Base-by-base conservation (phyloP, 192 early-diverging fungal genomes). In the Umbelopsis isabellina region DNA sequence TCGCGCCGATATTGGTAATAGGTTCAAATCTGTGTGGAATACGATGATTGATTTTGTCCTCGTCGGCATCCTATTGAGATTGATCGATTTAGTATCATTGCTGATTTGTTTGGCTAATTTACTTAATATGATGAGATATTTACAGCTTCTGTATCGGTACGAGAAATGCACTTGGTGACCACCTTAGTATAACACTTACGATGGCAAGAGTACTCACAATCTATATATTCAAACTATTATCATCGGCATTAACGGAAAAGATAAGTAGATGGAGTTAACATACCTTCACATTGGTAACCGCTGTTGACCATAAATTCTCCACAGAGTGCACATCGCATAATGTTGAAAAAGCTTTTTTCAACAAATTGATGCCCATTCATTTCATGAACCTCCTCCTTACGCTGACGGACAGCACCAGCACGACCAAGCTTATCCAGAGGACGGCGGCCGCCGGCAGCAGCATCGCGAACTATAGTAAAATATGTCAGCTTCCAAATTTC, bases 271-370 rank as follows among this genome's bases (percentile, higher is more conserved):
- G 16, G 4, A 30, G 1, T n/a, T 11, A 30, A 33, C 68, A 66
- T 80, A 93, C 91, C 84, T 86, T 97, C 93, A 82, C 98, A 98
- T 75, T 97, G 94, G 79, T 91, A 93, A 21, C 95, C 95, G 37
- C 88, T 82, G 71, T 92, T 94, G 21, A 95, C 91, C 49, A 99
- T 86, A 75, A 98, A 96, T 71, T 98, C 98, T 49, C 87, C 85
- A 81, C 98, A 99, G 9, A 95, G 78, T 7, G 97, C 96, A 80
- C 98, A 99, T 80, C 93, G 94, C 95, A 98, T 96, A 73, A 98
- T 95, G 70, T 96, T 94, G 82, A 97, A 98, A 47, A 95, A 97
- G 64, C 91, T 90, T 68, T 92, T 86, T 35, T 91, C 84, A 67
- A 89, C 91, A 81, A 99, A 98, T 76, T 97, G 91, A 76, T 99